These are phyloP conservation scores for Chamaecrista fasciculata DNA, from an alignment of 306 rosid genomes.

Conservation along the genomic window DNA sequence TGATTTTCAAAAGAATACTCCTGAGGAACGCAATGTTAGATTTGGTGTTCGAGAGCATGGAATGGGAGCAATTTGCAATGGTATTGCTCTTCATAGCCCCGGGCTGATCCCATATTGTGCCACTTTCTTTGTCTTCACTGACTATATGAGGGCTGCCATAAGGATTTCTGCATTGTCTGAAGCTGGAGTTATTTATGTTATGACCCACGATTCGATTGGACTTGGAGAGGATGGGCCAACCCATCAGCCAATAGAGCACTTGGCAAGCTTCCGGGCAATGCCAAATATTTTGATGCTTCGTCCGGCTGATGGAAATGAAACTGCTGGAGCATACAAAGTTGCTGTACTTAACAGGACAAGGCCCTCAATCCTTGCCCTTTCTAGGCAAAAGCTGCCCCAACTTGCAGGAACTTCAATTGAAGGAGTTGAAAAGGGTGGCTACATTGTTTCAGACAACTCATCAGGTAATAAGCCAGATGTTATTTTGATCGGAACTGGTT, in stretches of 20 bases:
- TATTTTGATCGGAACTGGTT: conserved; percentile 90
- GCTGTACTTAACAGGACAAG: conserved; percentile 76
- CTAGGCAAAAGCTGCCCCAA: conserved; percentile 82
- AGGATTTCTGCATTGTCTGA: conserved; percentile 83
- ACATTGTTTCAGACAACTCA: conserved; percentile 80
- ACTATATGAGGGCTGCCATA: conserved; percentile 99
- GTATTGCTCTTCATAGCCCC: conserved; percentile 93
- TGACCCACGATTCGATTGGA: conserved; percentile 98
- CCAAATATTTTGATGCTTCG: conserved; percentile 95
- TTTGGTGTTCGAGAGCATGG: conserved; percentile 97
- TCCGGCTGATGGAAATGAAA: conserved; percentile 99
- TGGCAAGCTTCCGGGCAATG: conserved; percentile 99
- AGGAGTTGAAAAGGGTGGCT: conserved; percentile 96
- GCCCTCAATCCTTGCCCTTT: conserved; percentile 94
- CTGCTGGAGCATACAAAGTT: conserved; percentile 93
- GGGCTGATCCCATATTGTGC: conserved; percentile 94
- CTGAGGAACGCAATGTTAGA: conserved; percentile 93
- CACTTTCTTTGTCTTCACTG: conserved; percentile 98
- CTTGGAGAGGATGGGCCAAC: conserved; percentile 99
- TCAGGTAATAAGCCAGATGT: conserved; percentile 91
- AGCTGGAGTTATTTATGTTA: conserved; percentile 85
- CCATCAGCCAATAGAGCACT: conserved; percentile 97
- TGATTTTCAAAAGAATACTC: conserved; percentile 91
- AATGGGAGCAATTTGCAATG: conserved; percentile 95
- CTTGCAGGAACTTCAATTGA: conserved; percentile 86